Conservation (phyloP, 169 alveolate species). For the Perkinsus olseni region DNA sequence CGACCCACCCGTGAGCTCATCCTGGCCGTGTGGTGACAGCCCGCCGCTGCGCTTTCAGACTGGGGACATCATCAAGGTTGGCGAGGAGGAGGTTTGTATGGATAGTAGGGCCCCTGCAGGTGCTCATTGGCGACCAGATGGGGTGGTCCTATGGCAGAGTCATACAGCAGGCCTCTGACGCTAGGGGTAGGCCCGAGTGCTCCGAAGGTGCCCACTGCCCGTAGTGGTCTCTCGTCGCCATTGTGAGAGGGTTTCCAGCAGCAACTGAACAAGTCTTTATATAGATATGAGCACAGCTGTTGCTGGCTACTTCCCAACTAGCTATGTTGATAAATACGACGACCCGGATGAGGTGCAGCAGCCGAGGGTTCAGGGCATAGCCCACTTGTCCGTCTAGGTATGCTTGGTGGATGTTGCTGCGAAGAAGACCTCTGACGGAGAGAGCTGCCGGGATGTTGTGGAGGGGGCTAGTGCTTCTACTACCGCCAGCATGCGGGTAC, state of each 20-base stretch:
- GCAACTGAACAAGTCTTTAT: no score
- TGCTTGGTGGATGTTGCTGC: no score
- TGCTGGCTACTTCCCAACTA: neutral
- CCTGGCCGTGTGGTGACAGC: neutral
- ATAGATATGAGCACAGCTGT: no score
- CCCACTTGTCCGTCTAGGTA: no score
- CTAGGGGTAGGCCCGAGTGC: neutral
- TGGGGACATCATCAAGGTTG: neutral
- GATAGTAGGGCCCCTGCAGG: neutral
- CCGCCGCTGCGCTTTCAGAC: neutral
- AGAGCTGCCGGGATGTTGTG: no score
- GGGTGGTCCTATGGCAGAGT: neutral
- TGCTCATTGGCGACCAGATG: neutral
- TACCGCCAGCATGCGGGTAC: no score
- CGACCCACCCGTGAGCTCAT: neutral
- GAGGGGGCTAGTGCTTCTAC: no score
- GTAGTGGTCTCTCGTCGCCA: no score
- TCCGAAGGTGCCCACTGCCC: neutral
- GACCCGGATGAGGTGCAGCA: no score
- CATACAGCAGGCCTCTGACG: neutral
- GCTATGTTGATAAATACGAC: neutral
- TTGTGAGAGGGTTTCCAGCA: no score
- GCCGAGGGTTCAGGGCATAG: no score
- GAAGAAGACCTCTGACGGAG: no score
- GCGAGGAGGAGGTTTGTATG: neutral